phyloP scores from a whole-genome alignment of 2,329 filamentous ascomycete genomes.

The Pseudopyricularia javanii region DNA sequence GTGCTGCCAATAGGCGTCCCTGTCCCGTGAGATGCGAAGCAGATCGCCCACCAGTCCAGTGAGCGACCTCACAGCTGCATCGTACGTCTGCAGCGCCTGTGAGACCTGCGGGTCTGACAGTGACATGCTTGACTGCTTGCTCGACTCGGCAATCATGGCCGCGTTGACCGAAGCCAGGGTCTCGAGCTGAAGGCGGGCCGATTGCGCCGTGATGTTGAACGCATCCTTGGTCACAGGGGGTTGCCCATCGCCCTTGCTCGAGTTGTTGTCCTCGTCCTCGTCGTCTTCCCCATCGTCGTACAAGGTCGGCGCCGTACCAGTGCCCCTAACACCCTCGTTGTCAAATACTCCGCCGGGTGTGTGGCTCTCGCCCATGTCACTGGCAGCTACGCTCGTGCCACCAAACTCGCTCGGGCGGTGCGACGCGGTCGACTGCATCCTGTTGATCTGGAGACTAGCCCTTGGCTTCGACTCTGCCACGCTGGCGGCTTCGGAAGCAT shows the following conservation, averaged over 20 bases:
- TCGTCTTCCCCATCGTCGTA: constrained; percentile 40
- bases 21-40: constrained; percentile 82
- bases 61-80: constrained; percentile 78
- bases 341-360: constrained; percentile 27
- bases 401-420: constrained; percentile 27
- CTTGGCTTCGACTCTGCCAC: constrained; percentile 26
- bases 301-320: constrained; percentile 7
- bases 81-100: constrained; percentile 75
- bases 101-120: constrained; percentile 67
- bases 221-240: constrained; percentile 76
- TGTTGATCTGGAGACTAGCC: constrained; percentile 32
- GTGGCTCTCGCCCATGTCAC: constrained; percentile 39
- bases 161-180: constrained; percentile 74
- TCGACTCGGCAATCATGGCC: constrained; percentile 63
- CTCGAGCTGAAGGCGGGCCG: constrained; percentile 83
- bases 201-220: constrained; percentile 94
- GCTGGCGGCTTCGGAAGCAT: constrained; percentile 40
- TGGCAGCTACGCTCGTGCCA: constrained; percentile 18
- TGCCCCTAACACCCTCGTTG: constrained; percentile 19
- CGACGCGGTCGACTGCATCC: constrained; percentile 23
- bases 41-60: constrained; percentile 77
- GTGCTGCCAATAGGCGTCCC: constrained; percentile 95
- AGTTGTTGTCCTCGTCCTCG: constrained; percentile 68
- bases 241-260: constrained; percentile 64
- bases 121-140: constrained; percentile 54